Percentiles rank a stretch among this genome's conserved stretches.
Conservation (phyloP, 768 basidiomycete species). For the Tephrocybe sp. region DNA sequence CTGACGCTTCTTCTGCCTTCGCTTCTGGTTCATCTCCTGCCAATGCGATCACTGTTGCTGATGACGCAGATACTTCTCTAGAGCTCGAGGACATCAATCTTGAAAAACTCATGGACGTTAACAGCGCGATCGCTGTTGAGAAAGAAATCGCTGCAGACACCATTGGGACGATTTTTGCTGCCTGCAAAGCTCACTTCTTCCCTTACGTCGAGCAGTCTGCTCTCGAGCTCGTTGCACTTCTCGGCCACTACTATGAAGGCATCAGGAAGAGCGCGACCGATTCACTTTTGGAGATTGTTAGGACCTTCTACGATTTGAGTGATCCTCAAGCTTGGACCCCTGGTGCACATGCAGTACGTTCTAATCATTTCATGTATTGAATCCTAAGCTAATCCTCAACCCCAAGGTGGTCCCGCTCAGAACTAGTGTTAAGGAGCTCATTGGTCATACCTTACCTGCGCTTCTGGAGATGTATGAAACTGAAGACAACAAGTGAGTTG, state of each 20-base stretch:
- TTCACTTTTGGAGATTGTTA: conserved; percentile 82
- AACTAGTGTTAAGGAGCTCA: conserved; percentile 72
- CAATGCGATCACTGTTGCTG: conserved; percentile 63
- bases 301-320: conserved; percentile 89
- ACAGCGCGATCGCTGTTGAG: conserved; percentile 95
- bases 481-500: conserved; percentile 94
- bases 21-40: conserved; percentile 72
- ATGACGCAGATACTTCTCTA: conserved; percentile 53
- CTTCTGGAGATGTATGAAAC: conserved; percentile 88
- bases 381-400: conserved; percentile 1
- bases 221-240: conserved; percentile 71
- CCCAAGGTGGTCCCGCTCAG: conserved; percentile 49
- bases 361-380: background rate
- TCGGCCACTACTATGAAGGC: conserved; percentile 95
- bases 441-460: conserved; percentile 67
- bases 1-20: conserved; percentile 59
- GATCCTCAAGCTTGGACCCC: conserved; percentile 81
- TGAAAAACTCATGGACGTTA: conserved; percentile 88
- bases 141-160: conserved; percentile 99
- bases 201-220: conserved; percentile 86
- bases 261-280: conserved; percentile 92
- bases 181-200: conserved; percentile 81
- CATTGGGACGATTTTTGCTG: conserved; percentile 84
- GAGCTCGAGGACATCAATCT: conserved; percentile 80
- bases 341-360: conserved; percentile 61